Conservation (phyloP, 2,329 filamentous ascomycete genomes). For the Drechmeria coniospora region DNA sequence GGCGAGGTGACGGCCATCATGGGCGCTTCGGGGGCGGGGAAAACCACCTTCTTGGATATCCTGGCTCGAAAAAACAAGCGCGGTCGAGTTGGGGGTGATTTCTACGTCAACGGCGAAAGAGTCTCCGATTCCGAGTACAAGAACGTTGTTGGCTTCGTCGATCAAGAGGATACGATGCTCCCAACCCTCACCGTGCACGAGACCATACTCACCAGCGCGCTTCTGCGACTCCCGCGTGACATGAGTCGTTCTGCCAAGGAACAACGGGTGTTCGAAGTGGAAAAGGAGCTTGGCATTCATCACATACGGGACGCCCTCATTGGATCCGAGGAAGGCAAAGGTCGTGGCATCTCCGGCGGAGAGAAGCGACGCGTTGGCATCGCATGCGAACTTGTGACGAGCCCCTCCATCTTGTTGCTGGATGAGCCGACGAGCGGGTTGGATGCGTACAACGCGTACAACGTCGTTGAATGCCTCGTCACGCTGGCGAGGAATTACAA, state of each 20-base stretch:
- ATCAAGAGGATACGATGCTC: constrained; percentile 95
- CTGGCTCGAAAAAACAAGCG: constrained; percentile 94
- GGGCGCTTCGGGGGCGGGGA: constrained; percentile 93
- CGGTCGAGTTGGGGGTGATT: constrained; percentile 61
- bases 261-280: constrained; percentile 80
- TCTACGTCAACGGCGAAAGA: constrained; percentile 88
- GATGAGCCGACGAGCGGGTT: constrained; percentile 94
- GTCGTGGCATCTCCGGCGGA: constrained; percentile 89
- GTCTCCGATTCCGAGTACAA: constrained; percentile 74
- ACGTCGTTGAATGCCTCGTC: constrained; percentile 90
- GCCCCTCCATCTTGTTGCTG: constrained; percentile 89
- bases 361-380: constrained; percentile 95
- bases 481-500: constrained; percentile 93
- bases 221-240: constrained; percentile 78
- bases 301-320: constrained; percentile 92
- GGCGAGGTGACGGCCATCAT: constrained; percentile 97
- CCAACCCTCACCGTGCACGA: constrained; percentile 94
- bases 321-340: constrained; percentile 86
- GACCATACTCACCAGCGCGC: constrained; percentile 86
- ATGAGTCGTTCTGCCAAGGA: constrained; percentile 85
- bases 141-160: constrained; percentile 88
- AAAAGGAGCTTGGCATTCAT: constrained; percentile 87
- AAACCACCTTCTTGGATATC: constrained; percentile 94
- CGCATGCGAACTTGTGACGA: constrained; percentile 93
- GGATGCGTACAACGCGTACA: constrained; percentile 95